Base-by-base conservation (phyloP, 2,329 filamentous ascomycete genomes). In the Cytospora chrysosperma region DNA sequence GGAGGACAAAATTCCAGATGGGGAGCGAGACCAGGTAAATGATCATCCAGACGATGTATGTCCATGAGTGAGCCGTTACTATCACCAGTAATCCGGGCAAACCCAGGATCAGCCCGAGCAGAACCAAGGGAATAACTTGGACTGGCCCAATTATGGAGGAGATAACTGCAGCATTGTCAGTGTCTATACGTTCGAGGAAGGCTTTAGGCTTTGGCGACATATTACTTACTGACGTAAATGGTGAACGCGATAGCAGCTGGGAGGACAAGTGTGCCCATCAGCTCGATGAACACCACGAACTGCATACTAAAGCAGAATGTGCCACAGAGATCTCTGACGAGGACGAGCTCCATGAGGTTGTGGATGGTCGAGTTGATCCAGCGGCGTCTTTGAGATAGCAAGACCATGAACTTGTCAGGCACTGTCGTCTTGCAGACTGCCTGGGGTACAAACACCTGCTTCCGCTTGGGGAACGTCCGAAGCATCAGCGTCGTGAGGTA, bases 291-390 rank as follows among this genome's bases (percentile, higher is more conserved):
- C 67, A 99, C 90, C 68, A 99, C 89, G 74, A 99, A 99, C 78
- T 99, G 95, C 95, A 99, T 99, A 77, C 92, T 97, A 82, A 99
- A 99, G 82, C 96, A 99, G 81, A 99, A 99, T 3, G 95, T 99
- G 69, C 95, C 95, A 74, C 95, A 99, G 19, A 99, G 85, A 80
- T 99, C 95, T 68, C 93, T 88, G 52, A 99, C 96, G 37, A 99
- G 85, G 59, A 98, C 88, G 65, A 99, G 86, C 77, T 99, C 95
- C 91, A 99, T 97, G 52, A 99, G 82, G 74, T 99, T 99, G 82
- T 99, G 95, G 56, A 99, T 90, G 5, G 95, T 99, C 75, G 92
- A 97, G 85, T 99, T 99, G 79, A 99, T 99, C 95, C 95, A 99
- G 76, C 95, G 88, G 76, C 95, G 91, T 72, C 95, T 88, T 77